Percentiles rank a stretch among this genome's conserved stretches.
Evolutionary conservation across 305 asterid species (phyloP).

Genomic region (Fraxinus ornus): DNA sequence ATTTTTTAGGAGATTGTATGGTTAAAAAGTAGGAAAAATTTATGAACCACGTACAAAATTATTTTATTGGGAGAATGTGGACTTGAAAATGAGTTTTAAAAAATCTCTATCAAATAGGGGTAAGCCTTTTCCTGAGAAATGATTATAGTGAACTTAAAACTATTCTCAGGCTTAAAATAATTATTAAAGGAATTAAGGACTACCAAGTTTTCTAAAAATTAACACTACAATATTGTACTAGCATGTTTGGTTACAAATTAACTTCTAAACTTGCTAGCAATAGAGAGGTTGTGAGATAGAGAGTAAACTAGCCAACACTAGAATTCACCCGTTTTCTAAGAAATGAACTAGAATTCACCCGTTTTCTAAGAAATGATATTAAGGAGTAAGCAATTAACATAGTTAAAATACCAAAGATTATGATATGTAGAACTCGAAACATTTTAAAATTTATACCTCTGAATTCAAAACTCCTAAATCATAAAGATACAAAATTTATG

Average conservation of each 20-base stretch:
- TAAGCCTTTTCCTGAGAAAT: neutral
- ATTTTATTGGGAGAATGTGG: neutral
- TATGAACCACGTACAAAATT: too few species aligned
- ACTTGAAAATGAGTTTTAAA: neutral
- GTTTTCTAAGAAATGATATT: neutral
- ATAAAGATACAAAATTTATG: neutral
- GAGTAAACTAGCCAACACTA: neutral
- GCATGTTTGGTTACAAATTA: neutral
- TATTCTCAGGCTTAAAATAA: neutral
- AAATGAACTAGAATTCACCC: neutral
- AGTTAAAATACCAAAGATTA: neutral
- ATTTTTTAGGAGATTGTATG: neutral
- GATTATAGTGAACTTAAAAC: neutral
- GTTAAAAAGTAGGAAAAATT: neutral
- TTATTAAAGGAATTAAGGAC: neutral
- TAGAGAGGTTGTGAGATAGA: neutral
- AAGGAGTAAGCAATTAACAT: neutral
- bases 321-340: too few species aligned
- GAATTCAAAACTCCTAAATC: neutral
- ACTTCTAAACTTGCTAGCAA: neutral
- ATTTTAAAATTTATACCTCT: neutral
- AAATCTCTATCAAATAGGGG: neutral
- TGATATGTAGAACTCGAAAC: neutral
- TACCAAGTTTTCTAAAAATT: neutral
- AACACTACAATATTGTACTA: neutral